Evolutionary conservation across 78 protist genomes (phyloP).

Genomic region (Polysphondylium violaceum): DNA sequence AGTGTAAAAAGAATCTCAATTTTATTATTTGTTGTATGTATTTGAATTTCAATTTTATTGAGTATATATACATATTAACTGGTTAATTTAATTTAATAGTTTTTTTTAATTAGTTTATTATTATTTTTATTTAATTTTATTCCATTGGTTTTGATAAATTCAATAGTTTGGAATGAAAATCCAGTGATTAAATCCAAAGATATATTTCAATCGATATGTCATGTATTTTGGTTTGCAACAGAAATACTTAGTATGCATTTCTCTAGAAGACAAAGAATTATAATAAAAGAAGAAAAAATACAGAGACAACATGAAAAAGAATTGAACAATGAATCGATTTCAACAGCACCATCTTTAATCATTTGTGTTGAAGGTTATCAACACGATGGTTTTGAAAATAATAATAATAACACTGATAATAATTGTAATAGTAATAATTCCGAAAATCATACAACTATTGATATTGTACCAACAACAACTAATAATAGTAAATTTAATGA

Average conservation of each 20-base stretch:
- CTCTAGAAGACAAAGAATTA: slow-evolving; percentile 27
- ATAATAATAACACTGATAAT: background rate
- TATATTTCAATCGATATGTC: slow-evolving; percentile 28
- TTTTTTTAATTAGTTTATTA: slow-evolving; percentile 34
- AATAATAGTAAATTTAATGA: too few species aligned
- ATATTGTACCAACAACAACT: too few species aligned
- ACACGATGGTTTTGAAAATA: background rate
- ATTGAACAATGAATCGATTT: background rate
- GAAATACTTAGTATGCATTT: slow-evolving; percentile 25
- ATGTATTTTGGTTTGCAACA: slow-evolving; percentile 26
- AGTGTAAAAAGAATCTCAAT: slow-evolving; percentile 15
- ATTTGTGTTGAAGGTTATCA: slow-evolving; percentile 2
- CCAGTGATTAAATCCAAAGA: background rate
- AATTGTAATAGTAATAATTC: background rate
- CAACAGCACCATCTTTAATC: background rate
- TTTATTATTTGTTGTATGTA: slow-evolving; percentile 34
- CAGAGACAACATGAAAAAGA: background rate
- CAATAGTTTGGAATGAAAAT: slow-evolving; percentile 2
- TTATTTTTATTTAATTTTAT: slow-evolving; percentile 44
- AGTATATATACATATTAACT: background rate
- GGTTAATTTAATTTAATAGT: background rate
- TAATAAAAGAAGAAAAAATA: background rate
- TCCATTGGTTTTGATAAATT: slow-evolving; percentile 43
- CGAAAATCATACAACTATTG: background rate
- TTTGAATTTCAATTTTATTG: background rate